Evolutionary conservation across 1,284 basidiomycete genomes (phyloP).

Genomic region (Apiotrichum brassicae): DNA sequence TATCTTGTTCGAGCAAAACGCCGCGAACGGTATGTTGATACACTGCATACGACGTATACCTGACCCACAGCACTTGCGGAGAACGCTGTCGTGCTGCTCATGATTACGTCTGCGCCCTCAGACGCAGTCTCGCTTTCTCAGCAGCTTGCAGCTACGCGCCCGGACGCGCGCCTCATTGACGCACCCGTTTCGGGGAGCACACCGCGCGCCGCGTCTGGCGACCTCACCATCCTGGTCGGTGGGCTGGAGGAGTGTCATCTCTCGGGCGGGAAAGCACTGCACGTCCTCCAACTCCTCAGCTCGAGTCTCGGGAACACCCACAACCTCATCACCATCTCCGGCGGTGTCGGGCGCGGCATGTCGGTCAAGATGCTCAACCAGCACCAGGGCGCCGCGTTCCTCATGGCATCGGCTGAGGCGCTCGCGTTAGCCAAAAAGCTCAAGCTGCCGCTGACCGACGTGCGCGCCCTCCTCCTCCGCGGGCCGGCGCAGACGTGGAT

Average conservation of each 20-base stretch:
- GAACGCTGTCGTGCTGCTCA: constrained; percentile 25
- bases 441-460: constrained; percentile 15
- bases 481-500: constrained; percentile 11
- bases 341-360: constrained; percentile 19
- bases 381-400: constrained; percentile 12
- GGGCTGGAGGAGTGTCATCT: constrained; percentile 10
- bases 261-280: constrained; percentile 1
- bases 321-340: constrained; percentile 10
- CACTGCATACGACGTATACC: no score
- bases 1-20: constrained; percentile 9
- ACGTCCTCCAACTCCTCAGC: constrained; percentile 23
- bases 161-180: constrained; percentile 27
- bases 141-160: constrained; percentile 5
- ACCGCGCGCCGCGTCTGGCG: constrained; percentile 26
- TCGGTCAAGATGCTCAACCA: constrained; percentile 16
- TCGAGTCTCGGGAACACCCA: constrained; percentile 3
- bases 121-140: constrained; percentile 11
- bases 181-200: constrained; percentile 34
- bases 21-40: background rate
- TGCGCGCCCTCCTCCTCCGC: constrained; percentile 6
- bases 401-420: constrained; percentile 24
- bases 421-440: constrained; percentile 24
- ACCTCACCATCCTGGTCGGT: constrained; percentile 29
- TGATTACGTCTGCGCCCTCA: constrained; percentile 28
- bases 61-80: constrained; percentile 4